These are phyloP conservation scores for Shiraia bambusicola DNA, from an alignment of 2,329 filamentous ascomycete species.

Conservation along the genomic window DNA sequence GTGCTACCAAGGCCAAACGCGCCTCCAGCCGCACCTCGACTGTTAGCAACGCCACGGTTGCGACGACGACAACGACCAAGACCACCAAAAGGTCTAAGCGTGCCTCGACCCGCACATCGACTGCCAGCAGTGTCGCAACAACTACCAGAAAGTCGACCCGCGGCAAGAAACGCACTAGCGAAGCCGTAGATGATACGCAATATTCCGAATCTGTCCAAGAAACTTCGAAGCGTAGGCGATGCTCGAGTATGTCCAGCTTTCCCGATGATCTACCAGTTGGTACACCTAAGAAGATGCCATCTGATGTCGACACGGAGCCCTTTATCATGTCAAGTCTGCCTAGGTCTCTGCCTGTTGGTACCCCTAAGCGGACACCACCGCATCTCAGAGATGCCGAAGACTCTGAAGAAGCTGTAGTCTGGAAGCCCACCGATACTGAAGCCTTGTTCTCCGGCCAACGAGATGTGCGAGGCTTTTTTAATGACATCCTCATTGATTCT, in stretches of 20 bases:
- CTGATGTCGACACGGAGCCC: slow-evolving; percentile 9
- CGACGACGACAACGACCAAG: slow-evolving; percentile 10
- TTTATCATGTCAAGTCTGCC: slow-evolving; percentile 24
- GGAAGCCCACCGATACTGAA: slow-evolving; percentile 77
- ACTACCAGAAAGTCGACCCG: slow-evolving; percentile 17
- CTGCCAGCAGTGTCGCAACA: slow-evolving; percentile 15
- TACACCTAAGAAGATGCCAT: slow-evolving; percentile 25
- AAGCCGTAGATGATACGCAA: slow-evolving; percentile 10
- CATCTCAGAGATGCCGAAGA: slow-evolving; percentile 17
- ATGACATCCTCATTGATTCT: slow-evolving; percentile 31
- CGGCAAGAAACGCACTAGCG: slow-evolving; percentile 22
- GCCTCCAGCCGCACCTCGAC: slow-evolving; percentile 24
- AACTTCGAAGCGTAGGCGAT: slow-evolving; percentile 1
- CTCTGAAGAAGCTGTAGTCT: slow-evolving; percentile 48
- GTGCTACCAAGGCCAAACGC: slow-evolving; percentile 29
- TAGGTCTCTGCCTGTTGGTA: slow-evolving; percentile 37
- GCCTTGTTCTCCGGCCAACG: slow-evolving; percentile 56
- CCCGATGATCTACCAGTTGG: slow-evolving; percentile 14
- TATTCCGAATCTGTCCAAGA: not conserved
- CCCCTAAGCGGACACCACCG: slow-evolving; percentile 31
- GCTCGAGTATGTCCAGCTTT: slow-evolving; percentile 16
- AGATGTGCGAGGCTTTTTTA: slow-evolving; percentile 23
- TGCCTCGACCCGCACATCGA: slow-evolving; percentile 21
- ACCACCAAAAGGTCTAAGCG: slow-evolving; percentile 21
- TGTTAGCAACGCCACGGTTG: slow-evolving; percentile 8